Evolutionary conservation across 306 rosid genomes (phyloP).

Genomic region (Casuarina glauca): DNA sequence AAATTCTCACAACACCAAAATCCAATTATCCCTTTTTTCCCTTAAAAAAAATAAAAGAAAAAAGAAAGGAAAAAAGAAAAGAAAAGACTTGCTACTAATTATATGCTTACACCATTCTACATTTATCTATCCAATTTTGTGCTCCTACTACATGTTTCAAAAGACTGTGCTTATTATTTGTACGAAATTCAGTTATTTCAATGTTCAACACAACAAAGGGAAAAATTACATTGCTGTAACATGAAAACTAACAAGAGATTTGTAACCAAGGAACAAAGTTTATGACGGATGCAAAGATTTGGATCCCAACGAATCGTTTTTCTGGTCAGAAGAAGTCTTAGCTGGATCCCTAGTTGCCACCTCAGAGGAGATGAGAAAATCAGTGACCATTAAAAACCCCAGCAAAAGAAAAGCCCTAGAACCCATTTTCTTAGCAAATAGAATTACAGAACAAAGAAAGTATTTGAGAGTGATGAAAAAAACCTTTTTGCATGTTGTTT

Average conservation of each 20-base stretch:
- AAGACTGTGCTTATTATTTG: no score
- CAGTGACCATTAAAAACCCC: slow-evolving; percentile 36
- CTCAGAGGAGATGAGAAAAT: slow-evolving; percentile 22
- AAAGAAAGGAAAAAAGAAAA: no score
- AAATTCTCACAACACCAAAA: no score
- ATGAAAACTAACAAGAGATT: not conserved
- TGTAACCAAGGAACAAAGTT: not conserved
- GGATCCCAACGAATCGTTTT: slow-evolving; percentile 19
- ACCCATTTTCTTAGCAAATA: slow-evolving; percentile 29
- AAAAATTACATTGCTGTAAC: not conserved
- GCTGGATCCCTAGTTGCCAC: slow-evolving; percentile 33
- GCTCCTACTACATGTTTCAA: no score
- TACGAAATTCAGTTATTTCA: no score
- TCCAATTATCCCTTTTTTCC: no score
- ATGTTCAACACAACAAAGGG: no score
- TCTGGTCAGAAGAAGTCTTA: slow-evolving; percentile 14
- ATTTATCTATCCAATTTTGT: no score
- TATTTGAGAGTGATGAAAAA: slow-evolving; percentile 15
- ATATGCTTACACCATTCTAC: no score
- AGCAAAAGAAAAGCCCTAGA: slow-evolving; percentile 36
- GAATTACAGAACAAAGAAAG: not conserved
- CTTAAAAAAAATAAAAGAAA: no score
- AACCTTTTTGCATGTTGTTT: not conserved
- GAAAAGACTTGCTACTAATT: no score
- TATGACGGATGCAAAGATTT: not conserved